Conservation (phyloP, 2,329 filamentous ascomycete species). For the Cordyceps cateniannulata region DNA sequence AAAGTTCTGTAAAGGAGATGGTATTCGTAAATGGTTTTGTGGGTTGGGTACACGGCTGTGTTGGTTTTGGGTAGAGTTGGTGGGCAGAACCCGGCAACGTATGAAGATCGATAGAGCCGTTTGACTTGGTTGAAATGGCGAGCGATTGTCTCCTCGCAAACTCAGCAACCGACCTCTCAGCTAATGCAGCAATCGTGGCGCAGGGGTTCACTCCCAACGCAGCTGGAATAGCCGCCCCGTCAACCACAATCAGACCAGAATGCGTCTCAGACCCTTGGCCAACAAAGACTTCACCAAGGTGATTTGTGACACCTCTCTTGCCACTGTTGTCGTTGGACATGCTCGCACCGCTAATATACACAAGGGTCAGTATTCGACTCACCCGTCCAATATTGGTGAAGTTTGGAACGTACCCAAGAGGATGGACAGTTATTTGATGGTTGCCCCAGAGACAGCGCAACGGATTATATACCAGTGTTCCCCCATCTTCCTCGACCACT, state of each 20-base stretch:
- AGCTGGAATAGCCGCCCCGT: conserved; percentile 55
- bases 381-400: no score
- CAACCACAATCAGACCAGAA: conserved; percentile 53
- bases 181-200: conserved; percentile 62
- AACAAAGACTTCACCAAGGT: conserved; percentile 53
- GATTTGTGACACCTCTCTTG: conserved; percentile 51
- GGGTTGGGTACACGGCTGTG: no score
- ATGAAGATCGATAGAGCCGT: background rate
- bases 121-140: conserved; percentile 26
- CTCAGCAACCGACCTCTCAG: conserved; percentile 54
- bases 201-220: conserved; percentile 61
- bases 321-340: conserved; percentile 56
- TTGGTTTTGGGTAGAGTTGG: no score
- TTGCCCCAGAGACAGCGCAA: conserved; percentile 49
- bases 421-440: conserved; percentile 59
- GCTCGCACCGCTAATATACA: conserved; percentile 48
- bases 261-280: conserved; percentile 46
- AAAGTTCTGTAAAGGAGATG: background rate
- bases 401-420: conserved; percentile 39
- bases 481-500: conserved; percentile 52
- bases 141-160: conserved; percentile 37
- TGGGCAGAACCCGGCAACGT: background rate
- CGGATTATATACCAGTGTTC: conserved; percentile 53
- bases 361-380: background rate
- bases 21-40: background rate